Conservation (phyloP, 768 basidiomycete species). For the Postia placenta region DNA sequence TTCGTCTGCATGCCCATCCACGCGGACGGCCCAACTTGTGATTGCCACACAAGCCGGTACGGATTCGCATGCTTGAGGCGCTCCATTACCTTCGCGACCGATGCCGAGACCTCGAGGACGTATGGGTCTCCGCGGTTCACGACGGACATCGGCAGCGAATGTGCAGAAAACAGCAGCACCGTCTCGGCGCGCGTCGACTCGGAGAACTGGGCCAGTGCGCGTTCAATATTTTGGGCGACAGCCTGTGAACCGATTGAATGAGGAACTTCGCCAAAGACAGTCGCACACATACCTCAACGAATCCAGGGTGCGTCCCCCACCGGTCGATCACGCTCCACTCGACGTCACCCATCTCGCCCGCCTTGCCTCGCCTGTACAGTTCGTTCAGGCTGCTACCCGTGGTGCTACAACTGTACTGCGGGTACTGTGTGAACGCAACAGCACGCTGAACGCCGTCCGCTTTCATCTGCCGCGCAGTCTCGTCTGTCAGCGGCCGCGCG, state of each 20-base stretch:
- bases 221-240: slow-evolving; percentile 82
- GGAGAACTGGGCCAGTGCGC: slow-evolving; percentile 74
- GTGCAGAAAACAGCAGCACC: slow-evolving; percentile 92
- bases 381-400: slow-evolving; percentile 98
- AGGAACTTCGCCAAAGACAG: no score
- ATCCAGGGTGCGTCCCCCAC: slow-evolving; percentile 94
- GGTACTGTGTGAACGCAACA: slow-evolving; percentile 96
- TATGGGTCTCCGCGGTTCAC: slow-evolving; percentile 99
- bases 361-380: slow-evolving; percentile 60
- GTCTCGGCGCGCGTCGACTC: slow-evolving; percentile 62
- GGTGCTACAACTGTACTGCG: slow-evolving; percentile 97
- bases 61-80: slow-evolving; percentile 75
- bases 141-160: slow-evolving; percentile 96
- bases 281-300: slow-evolving; percentile 72
- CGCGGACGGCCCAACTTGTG: slow-evolving; percentile 91
- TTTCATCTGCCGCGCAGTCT: slow-evolving; percentile 77
- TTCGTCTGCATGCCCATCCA: slow-evolving; percentile 99
- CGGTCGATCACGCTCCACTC: slow-evolving; percentile 98
- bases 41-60: slow-evolving; percentile 96
- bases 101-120: slow-evolving; percentile 88
- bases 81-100: slow-evolving; percentile 91
- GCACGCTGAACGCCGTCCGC: slow-evolving; percentile 88
- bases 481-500: slow-evolving; percentile 81
- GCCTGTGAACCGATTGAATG: slow-evolving; percentile 51
- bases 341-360: slow-evolving; percentile 59